Base-by-base conservation (phyloP, 192 early-diverging fungal genomes). In the Backusella circina region DNA sequence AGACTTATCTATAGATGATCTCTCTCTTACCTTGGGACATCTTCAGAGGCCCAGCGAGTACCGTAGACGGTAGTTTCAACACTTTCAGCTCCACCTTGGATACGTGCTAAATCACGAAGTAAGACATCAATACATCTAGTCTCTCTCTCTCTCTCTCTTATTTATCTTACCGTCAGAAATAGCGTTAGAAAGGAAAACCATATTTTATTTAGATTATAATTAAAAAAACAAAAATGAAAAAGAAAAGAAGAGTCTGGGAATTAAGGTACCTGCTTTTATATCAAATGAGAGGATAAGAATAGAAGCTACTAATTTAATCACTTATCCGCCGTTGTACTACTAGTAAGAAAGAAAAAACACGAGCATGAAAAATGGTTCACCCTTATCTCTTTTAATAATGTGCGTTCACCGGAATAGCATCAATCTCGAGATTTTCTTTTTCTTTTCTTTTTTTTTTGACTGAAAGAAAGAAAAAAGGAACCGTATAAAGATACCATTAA, bases 21-120 rank as follows among this genome's bases (percentile, higher is more conserved):
- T 54, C 16, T 21, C 21, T 10, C 6, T 66, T 35, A 77, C 76
- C 70, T 71, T 71, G 76, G 76, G 33, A 77, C 71, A 10, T 77
- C 76, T 33, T 77, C 50, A 47, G 70, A 70, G 23, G 76, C 76
- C 76, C 76, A 77, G 5, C 76, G 70, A 12, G 76, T 71, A 16
- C 76, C 76, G 18, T 77, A 77, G 15, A 77, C 21, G 31, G 70
- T 72, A 15, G 70, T 77, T 18, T 57, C 65, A 15, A 77, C 33
- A 32, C 39, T 23, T 1, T 71, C 70, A 9, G 31, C 5, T 18
- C 26, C 18, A 5, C 35, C 16, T 21, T 77, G 37, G 47, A 65
- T 71, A 31, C 50, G 68, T 35, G 50, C 31, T 57, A 54, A 16
- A 54, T 28, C 4, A 10, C 7, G 12, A 50, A 44, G 13, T 31